Base-by-base conservation (phyloP, 2,329 filamentous ascomycete genomes). In the Beauveria sp. region DNA sequence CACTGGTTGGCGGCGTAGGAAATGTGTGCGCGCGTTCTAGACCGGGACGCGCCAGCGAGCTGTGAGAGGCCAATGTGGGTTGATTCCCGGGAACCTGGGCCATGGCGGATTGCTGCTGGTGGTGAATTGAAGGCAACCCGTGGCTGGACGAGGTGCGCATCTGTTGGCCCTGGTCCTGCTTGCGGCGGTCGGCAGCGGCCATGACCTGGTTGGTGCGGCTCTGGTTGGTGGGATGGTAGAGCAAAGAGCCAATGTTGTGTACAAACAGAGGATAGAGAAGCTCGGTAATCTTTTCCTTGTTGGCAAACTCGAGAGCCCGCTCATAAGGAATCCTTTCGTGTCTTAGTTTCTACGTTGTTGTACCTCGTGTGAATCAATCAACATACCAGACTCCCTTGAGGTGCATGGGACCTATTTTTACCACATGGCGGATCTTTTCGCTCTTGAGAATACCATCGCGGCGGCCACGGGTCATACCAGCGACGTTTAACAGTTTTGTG, bases 221-320 rank as follows among this genome's bases (percentile, higher is more conserved):
- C 71, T 92, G 89, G 72, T 97, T 97, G 46, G 90, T 88, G 0
- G 94, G 93, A 72, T 97, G 93, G 74, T 97, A 97, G 55, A 97
- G 83, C 65, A 97, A 81, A 62, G 91, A 89, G 63, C 91, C 91
- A 71, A 97, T 97, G 76, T 97, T 96, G 76, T 97, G 92, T 44
- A 97, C 94, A 73, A 99, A 99, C 54, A 99, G 80, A 57, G 94
- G 94, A 74, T 97, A 99, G 59, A 97, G 79, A 53, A 92, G 79
- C 76, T 97, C 93, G 0, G 94, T 97, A 65, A 97, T 99, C 78
- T 97, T 97, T 76, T 99, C 94, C 82, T 97, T 97, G 79, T 99
- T 99, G 66, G 94, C 94, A 72, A 99, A 97, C 69, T 97, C 94
- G 59, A 99, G 79, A n/a, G 94, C 94, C 66, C 94, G 88, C 68